These are phyloP conservation scores for Lactarius pseudohatsudake DNA, from an alignment of 768 basidiomycete species.

Conservation along the genomic window DNA sequence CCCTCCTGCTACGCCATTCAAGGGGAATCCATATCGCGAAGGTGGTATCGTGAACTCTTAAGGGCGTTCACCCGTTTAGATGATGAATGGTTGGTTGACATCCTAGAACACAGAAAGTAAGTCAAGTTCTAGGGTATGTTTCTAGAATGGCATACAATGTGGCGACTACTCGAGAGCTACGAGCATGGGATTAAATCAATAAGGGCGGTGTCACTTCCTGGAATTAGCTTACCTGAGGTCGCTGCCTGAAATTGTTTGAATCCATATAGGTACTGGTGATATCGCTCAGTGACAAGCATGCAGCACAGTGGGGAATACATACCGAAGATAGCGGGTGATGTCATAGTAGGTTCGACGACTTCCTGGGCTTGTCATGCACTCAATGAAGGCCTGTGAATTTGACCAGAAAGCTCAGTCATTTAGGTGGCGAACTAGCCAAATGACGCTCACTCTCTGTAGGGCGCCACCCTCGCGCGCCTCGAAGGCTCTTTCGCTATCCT, in stretches of 20 bases:
- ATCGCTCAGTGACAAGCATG: background rate
- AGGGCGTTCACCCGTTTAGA: background rate
- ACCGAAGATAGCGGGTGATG: background rate
- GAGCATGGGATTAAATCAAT: background rate
- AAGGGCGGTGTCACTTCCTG: background rate
- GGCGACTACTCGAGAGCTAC: slow-evolving; percentile 3
- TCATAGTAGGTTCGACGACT: background rate
- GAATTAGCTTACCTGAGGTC: background rate
- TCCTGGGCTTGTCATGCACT: background rate
- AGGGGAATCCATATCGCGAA: background rate
- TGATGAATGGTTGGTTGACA: background rate
- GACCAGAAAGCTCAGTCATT: background rate
- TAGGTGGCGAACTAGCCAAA: background rate
- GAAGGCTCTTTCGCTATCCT: background rate
- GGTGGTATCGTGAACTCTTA: background rate
- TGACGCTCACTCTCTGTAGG: background rate
- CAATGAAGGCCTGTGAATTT: slow-evolving; percentile 10
- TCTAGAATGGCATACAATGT: background rate
- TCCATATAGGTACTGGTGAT: background rate
- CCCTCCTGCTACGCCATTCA: background rate
- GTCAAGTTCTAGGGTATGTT: background rate
- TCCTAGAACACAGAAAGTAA: slow-evolving; percentile 1
- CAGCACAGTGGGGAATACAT: background rate
- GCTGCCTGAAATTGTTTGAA: background rate
- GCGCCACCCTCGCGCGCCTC: slow-evolving; percentile 5